These are phyloP conservation scores for Tylopilus subfusipes DNA, from an alignment of 768 basidiomycete species.

Conservation along the genomic window DNA sequence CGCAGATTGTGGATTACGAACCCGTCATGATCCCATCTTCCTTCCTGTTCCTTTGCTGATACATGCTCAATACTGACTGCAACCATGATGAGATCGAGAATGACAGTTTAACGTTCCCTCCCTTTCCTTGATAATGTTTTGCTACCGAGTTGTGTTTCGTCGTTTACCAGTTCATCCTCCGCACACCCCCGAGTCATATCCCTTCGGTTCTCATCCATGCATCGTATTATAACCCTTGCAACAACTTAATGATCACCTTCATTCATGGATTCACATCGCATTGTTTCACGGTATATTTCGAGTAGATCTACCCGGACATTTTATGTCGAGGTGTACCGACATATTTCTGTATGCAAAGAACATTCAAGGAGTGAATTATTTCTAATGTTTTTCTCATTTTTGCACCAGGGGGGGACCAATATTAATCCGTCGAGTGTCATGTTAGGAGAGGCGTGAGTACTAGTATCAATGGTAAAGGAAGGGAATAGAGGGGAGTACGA, in stretches of 20 bases:
- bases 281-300: slow-evolving; percentile 34
- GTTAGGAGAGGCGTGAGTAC: slow-evolving; percentile 1
- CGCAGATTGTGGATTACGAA: slow-evolving; percentile 74
- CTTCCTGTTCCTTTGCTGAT: slow-evolving; percentile 7
- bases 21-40: slow-evolving; percentile 39
- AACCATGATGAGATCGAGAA: slow-evolving; percentile 10
- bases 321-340: slow-evolving; percentile 30
- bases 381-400: slow-evolving; percentile 14
- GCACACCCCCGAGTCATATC: neutral
- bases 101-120: slow-evolving; percentile 3
- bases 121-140: slow-evolving; percentile 13
- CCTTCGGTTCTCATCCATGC: slow-evolving; percentile 7
- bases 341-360: slow-evolving; percentile 36
- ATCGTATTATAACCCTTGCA: slow-evolving; percentile 28
- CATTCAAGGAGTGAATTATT: slow-evolving; percentile 37
- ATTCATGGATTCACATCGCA: slow-evolving; percentile 32
- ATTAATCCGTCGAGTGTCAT: neutral
- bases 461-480: neutral
- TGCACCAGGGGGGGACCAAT: neutral
- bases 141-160: slow-evolving; percentile 12
- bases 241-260: slow-evolving; percentile 25
- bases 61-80: slow-evolving; percentile 23
- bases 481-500: neutral
- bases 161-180: slow-evolving; percentile 11
- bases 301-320: slow-evolving; percentile 36